Base-by-base conservation (phyloP, 768 basidiomycete genomes). In the Boletus speciosus region DNA sequence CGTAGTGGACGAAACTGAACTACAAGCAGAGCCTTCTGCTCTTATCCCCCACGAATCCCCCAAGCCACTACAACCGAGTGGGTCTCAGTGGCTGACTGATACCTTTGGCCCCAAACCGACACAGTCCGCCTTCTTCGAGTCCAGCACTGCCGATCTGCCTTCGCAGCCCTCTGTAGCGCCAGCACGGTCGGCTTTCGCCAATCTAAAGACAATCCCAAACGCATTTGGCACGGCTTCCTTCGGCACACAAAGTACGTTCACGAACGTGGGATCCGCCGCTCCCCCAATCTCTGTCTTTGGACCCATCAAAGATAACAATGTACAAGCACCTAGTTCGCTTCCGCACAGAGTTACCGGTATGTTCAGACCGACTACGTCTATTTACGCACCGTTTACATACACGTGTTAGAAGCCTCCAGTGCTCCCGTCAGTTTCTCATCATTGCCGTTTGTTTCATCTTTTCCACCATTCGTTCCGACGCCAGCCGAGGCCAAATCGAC, bases 181-280 rank as follows among this genome's bases (percentile, higher is more conserved):
- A 1, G 14, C 46, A 5, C 49, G 54, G 42, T 71, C 72, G 3
- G 76, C 62, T 10, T 76, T 78, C 54, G 68, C 74, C 38, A 65
- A 65, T 47, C 50, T 76, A 7, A 60, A 65, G 11, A 59, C 73
- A 1, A 57, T 62, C 5, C 67, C 70, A 2, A 78, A 72, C 35
- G 65, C 61, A 6, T 77, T 77, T 51, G 69, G 69, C 1, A 65
- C 49, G 8, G 8, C 54, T 23, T 59, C 69, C 44, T 69, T 69
- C 32, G 49, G 54, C 19, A 40, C 47, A 16, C 55, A 55, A 6
- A 54, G 49, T 29, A 35, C 31, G 9, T 55, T 57, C 42, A 31
- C 51, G 43, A 55, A 39, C 19, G 27, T 21, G n/a, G 49, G 46
- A 6, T 15, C 43, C 25, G 27, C 59, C 5, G 14, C 54, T 25